Conservation (phyloP, 305 asterid genomes). For the Fraxinus nigra region DNA sequence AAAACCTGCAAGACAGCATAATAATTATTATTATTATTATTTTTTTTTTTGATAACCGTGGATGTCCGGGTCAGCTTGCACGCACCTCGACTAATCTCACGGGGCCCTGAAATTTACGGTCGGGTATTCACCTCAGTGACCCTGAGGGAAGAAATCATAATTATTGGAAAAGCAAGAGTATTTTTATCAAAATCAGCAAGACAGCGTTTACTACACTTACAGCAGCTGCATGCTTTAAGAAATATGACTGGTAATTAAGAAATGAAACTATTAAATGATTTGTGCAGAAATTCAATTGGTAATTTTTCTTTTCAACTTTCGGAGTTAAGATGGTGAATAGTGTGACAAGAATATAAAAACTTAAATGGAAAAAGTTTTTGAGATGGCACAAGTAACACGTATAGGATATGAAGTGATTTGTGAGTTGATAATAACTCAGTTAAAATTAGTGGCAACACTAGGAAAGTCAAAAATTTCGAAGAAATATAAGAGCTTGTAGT, state of each 20-base stretch:
- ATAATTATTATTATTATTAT: too few relatives aligned
- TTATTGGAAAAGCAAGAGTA: too few relatives aligned
- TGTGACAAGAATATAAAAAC: neutral
- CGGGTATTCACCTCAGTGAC: too few relatives aligned
- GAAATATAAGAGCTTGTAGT: slow-evolving; percentile 10
- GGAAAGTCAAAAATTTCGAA: neutral
- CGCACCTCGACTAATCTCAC: too few relatives aligned
- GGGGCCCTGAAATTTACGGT: too few relatives aligned
- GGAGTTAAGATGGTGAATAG: neutral
- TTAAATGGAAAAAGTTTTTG: neutral
- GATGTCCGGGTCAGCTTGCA: too few relatives aligned
- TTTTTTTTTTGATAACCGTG: too few relatives aligned
- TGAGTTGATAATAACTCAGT: neutral
- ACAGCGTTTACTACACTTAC: neutral
- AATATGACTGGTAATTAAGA: neutral
- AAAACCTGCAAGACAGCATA: neutral
- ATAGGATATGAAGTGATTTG: neutral
- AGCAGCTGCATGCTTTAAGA: neutral
- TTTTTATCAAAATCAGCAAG: too few relatives aligned
- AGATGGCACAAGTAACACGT: neutral
- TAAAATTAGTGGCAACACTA: neutral
- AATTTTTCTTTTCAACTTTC: neutral
- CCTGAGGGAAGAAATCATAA: too few relatives aligned
- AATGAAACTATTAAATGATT: neutral
- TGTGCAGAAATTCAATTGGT: neutral